Evolutionary conservation across 768 basidiomycete genomes (phyloP).

Genomic region (Rhizopogon vinicolor): DNA sequence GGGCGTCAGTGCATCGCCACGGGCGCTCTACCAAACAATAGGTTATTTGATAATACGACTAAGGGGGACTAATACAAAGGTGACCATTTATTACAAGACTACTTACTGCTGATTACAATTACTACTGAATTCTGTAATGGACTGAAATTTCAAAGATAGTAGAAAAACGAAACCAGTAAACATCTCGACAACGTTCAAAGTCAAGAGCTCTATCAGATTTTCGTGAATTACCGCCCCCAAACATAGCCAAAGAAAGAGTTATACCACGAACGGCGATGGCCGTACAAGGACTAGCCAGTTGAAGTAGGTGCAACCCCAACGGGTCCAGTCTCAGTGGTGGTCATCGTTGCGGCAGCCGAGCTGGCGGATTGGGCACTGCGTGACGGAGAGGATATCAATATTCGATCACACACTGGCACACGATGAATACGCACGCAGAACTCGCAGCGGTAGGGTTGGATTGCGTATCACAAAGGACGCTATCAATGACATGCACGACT

Average conservation of each 20-base stretch:
- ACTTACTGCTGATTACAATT: too few relatives aligned
- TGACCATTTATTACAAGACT: too few relatives aligned
- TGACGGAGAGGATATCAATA: not conserved
- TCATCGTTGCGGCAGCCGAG: slow-evolving; percentile 33
- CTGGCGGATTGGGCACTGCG: slow-evolving; percentile 41
- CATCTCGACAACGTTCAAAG: not conserved
- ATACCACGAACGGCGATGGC: not conserved
- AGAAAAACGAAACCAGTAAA: too few relatives aligned
- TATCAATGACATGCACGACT: slow-evolving; percentile 60
- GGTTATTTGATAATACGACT: too few relatives aligned
- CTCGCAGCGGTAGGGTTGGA: slow-evolving; percentile 39
- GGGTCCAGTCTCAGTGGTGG: slow-evolving; percentile 36
- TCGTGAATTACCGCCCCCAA: not conserved
- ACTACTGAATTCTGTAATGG: too few relatives aligned
- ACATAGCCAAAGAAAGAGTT: not conserved
- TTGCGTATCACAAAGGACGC: slow-evolving; percentile 44
- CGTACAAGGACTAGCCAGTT: too few relatives aligned
- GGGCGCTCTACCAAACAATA: not conserved
- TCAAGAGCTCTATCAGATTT: not conserved
- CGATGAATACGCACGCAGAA: slow-evolving; percentile 42
- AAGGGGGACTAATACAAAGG: too few relatives aligned
- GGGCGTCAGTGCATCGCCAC: not conserved
- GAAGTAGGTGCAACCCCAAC: slow-evolving; percentile 24
- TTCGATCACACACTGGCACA: not conserved
- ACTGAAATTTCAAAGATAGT: too few relatives aligned